Conservation (phyloP, 2,329 filamentous ascomycete genomes). For the Aspergillus sclerotialis region DNA sequence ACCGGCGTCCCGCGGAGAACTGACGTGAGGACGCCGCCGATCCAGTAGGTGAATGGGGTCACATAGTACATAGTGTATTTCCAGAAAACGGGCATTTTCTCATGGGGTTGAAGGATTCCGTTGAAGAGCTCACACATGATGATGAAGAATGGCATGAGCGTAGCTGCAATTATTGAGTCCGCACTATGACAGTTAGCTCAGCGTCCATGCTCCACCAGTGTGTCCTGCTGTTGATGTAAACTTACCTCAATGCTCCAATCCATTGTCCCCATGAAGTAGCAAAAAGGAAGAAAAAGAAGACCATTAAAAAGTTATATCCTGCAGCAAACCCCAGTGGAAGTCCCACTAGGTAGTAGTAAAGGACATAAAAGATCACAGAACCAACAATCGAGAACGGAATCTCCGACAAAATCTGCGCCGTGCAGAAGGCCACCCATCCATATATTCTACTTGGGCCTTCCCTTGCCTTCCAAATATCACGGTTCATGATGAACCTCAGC, state of each 20-base stretch:
- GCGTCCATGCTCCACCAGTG: too few species aligned
- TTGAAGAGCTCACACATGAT: slow-evolving; percentile 81
- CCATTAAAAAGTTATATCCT: slow-evolving; percentile 68
- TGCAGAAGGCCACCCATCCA: slow-evolving; percentile 63
- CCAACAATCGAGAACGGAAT: slow-evolving; percentile 59
- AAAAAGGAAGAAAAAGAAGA: slow-evolving; percentile 65
- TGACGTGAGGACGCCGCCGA: slow-evolving; percentile 70
- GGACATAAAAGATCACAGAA: slow-evolving; percentile 56
- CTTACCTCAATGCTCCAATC: slow-evolving; percentile 64
- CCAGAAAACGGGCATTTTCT: slow-evolving; percentile 74
- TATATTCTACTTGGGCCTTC: slow-evolving; percentile 66
- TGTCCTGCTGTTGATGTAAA: slow-evolving; percentile 21
- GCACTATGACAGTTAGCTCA: slow-evolving; percentile 11
- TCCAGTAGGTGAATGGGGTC: slow-evolving; percentile 78
- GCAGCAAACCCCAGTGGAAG: slow-evolving; percentile 56
- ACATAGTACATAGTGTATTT: slow-evolving; percentile 73
- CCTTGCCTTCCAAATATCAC: slow-evolving; percentile 60
- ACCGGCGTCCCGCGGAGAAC: slow-evolving; percentile 63
- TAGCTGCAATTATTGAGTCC: slow-evolving; percentile 64
- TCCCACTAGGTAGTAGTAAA: slow-evolving; percentile 68
- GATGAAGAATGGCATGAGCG: slow-evolving; percentile 76
- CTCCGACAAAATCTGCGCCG: slow-evolving; percentile 61
- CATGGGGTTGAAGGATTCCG: slow-evolving; percentile 71
- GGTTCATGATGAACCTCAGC: slow-evolving; percentile 63
- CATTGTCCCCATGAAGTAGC: slow-evolving; percentile 67